Base-by-base conservation (phyloP, 441 rosid genomes). In the Melastoma candidum region DNA sequence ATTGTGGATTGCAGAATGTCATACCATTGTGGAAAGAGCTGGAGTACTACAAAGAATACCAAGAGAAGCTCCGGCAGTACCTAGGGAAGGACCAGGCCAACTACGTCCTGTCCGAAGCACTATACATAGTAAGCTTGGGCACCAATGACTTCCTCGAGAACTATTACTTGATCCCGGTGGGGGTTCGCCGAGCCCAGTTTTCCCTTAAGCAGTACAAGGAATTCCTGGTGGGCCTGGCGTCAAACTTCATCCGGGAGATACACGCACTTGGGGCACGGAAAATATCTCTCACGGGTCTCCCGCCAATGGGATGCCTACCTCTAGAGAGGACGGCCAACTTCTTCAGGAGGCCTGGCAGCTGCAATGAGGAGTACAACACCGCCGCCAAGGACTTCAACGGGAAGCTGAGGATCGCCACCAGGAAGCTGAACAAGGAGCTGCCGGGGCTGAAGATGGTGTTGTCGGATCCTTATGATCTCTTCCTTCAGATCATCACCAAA, bases 81-180 rank as follows among this genome's bases (percentile, higher is more conserved):
- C 74, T 81, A 1, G 95, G 95, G 27, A 58, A 53, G n/a, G 62
- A 58, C 44, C 72, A 58, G 55, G 80, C 83, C 8, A 68, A 74
- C 6, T 12, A 36, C 14, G 41, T 78, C 51, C 48, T 85, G 46
- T 45, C 61, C 56, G 76, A 81, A 43, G 80, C 85, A 12, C 60
- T 85, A 3, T 78, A 85, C 63, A 14, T 84, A 44, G 14, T 75
- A 53, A 81, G 90, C 78, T 53, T 83, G 10, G 87, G 87, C 58
- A 85, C 95, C 46, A 85, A 83, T 46, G 95, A 83, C 53, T 85
- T 85, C 66, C 54, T 75, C 0, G 79, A 74, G 57, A 83, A 85
- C 56, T 85, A 83, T 63, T 85, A 69, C 55, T 9, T 67, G 11
- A 41, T 72, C 26, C 74, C 77, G 41, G 8, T 32, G 41, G 41